Conservation (phyloP, 2,329 filamentous ascomycete genomes). For the Cordyceps cicadae region DNA sequence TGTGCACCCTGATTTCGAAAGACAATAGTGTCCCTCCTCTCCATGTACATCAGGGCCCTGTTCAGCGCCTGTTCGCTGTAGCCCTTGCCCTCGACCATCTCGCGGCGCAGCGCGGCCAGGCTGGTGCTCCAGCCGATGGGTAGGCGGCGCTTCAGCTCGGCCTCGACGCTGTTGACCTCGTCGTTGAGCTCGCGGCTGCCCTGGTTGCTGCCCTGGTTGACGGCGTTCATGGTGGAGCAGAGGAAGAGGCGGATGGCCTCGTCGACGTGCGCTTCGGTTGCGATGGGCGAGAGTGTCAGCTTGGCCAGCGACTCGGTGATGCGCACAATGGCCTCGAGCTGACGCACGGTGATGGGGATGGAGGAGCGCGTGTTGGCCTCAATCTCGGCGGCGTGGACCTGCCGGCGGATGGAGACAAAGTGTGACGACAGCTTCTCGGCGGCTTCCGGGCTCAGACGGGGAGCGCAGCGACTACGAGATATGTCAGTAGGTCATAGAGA, state of each 20-base stretch:
- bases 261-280: slow-evolving; percentile 86
- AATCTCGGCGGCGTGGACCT: slow-evolving; percentile 85
- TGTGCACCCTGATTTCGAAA: slow-evolving; percentile 69
- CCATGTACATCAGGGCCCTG: slow-evolving; percentile 74
- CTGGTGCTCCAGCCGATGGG: slow-evolving; percentile 96
- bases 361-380: slow-evolving; percentile 84
- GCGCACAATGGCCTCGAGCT: slow-evolving; percentile 93
- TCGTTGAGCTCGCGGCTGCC: slow-evolving; percentile 86
- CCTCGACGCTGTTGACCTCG: slow-evolving; percentile 77
- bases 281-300: slow-evolving; percentile 74
- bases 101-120: slow-evolving; percentile 72
- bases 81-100: slow-evolving; percentile 86
- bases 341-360: slow-evolving; percentile 95
- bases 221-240: slow-evolving; percentile 94
- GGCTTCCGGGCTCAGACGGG: slow-evolving; percentile 79
- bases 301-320: slow-evolving; percentile 96
- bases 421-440: slow-evolving; percentile 94
- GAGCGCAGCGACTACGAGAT: slow-evolving; percentile 67
- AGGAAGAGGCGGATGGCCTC: slow-evolving; percentile 96
- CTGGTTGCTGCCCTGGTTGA: slow-evolving; percentile 77
- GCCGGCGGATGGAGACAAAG: slow-evolving; percentile 90
- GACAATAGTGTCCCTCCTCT: slow-evolving; percentile 78
- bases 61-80: slow-evolving; percentile 84
- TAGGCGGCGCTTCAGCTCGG: slow-evolving; percentile 76
- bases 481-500: slow-evolving; percentile 20